phyloP scores from a whole-genome alignment of 2,329 filamentous ascomycete species.

The Cladosporium sp. region DNA sequence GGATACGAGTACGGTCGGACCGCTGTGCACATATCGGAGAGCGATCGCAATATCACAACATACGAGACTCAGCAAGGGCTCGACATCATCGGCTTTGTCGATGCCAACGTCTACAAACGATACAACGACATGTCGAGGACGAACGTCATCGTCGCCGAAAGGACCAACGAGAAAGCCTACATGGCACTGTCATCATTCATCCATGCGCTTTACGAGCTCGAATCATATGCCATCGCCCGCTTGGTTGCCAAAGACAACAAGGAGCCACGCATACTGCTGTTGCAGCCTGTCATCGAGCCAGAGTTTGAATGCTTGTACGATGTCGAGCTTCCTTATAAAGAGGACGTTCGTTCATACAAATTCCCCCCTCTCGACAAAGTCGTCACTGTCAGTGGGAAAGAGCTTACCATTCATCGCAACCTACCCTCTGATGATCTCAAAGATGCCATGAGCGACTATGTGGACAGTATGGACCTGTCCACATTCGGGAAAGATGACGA shows the following conservation, averaged over 20 bases:
- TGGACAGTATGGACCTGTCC: constrained; percentile 88
- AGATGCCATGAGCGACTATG: constrained; percentile 82
- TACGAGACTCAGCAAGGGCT: constrained; percentile 72
- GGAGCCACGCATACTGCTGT: constrained; percentile 69
- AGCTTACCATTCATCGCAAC: constrained; percentile 75
- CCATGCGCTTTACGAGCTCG: constrained; percentile 78
- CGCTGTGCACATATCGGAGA: constrained; percentile 81
- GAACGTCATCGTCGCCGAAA: constrained; percentile 72
- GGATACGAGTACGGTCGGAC: constrained; percentile 93
- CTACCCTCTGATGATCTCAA: constrained; percentile 71
- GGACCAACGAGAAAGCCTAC: constrained; percentile 73
- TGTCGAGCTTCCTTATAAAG: constrained; percentile 84
- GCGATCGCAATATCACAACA: constrained; percentile 83
- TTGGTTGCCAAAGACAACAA: constrained; percentile 81
- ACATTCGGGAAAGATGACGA: constrained; percentile 68
- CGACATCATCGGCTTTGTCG: constrained; percentile 83
- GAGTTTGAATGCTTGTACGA: constrained; percentile 85
- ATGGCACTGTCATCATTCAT: constrained; percentile 86
- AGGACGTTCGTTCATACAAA: constrained; percentile 84
- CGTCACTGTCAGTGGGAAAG: constrained; percentile 78
- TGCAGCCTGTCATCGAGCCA: constrained; percentile 74
- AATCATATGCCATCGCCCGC: constrained; percentile 80
- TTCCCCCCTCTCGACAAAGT: constrained; percentile 89
- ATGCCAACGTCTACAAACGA: constrained; percentile 60
- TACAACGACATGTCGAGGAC: constrained; percentile 81